Conservation (phyloP, 2,329 filamentous ascomycete genomes). For the Paracorniculantispora psalliotae region DNA sequence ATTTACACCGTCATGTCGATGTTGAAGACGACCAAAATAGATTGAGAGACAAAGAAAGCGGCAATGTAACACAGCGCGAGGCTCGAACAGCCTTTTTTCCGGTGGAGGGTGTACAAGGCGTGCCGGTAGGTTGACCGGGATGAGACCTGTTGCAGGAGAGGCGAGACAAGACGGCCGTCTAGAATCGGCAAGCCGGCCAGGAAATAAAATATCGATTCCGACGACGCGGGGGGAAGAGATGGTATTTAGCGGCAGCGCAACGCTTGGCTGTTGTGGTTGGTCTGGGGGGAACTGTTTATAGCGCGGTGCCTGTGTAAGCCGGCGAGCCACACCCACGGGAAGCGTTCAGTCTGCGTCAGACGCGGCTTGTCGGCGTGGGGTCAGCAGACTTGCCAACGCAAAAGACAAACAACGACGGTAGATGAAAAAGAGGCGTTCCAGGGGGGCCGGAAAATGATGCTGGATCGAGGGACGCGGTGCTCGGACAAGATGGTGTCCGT, state of each 20-base stretch:
- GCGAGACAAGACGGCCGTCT: not conserved
- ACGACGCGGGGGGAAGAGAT: not conserved
- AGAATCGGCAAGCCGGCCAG: not conserved
- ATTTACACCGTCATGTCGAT: not conserved
- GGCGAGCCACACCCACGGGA: not conserved
- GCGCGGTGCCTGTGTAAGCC: not conserved
- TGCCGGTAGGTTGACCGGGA: not conserved
- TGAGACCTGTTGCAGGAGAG: not conserved
- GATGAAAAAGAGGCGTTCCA: not conserved
- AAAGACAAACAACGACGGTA: not conserved
- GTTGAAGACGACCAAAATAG: too few species aligned
- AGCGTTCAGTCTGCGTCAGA: constrained; percentile 1
- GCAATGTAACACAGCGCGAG: not conserved
- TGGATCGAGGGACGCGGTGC: not conserved
- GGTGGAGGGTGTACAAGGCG: not conserved
- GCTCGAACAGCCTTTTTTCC: not conserved
- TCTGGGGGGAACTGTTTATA: not conserved
- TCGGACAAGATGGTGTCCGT: not conserved
- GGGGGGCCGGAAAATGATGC: not conserved
- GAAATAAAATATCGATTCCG: too few species aligned
- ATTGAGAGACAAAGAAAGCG: too few species aligned
- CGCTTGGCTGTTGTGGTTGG: not conserved
- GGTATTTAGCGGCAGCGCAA: not conserved
- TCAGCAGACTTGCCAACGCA: not conserved
- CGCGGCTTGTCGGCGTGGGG: constrained; percentile 11